phyloP scores from a whole-genome alignment of 2,329 filamentous ascomycete species.

The Dactylellina sp. region DNA sequence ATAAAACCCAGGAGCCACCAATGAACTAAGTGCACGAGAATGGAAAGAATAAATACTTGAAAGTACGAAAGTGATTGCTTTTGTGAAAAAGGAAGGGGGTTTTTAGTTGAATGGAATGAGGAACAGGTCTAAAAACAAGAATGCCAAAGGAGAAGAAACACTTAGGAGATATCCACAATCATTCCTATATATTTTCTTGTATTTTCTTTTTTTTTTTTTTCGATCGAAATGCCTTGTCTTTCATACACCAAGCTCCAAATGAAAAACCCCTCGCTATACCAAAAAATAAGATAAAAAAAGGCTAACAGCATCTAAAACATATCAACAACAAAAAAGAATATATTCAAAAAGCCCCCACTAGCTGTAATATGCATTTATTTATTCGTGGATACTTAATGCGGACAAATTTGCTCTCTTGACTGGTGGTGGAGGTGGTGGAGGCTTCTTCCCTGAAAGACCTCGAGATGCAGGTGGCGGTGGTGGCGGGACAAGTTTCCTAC shows the following conservation, averaged over 20 bases:
- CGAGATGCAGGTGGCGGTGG: conserved; percentile 58
- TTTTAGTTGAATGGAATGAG: too few relatives aligned
- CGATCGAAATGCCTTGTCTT: neutral
- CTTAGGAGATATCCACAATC: too few relatives aligned
- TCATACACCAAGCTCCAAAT: neutral
- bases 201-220: conserved; percentile 34
- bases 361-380: neutral
- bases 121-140: too few relatives aligned
- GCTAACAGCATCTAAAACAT: neutral
- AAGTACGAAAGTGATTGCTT: too few relatives aligned
- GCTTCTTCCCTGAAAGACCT: conserved; percentile 57
- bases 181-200: too few relatives aligned
- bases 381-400: conserved; percentile 42
- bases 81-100: too few relatives aligned
- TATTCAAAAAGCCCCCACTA: neutral
- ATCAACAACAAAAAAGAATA: neutral
- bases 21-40: too few relatives aligned
- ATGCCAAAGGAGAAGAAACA: too few relatives aligned
- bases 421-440: conserved; percentile 60
- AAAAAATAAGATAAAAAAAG: conserved; percentile 12
- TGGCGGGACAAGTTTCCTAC: conserved; percentile 57
- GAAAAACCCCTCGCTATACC: neutral
- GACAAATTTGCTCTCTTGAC: conserved; percentile 57
- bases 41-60: too few relatives aligned
- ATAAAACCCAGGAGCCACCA: too few relatives aligned